Evolutionary conservation across 805 yeast species (phyloP).

Genomic region (Saturnispora silvae): DNA sequence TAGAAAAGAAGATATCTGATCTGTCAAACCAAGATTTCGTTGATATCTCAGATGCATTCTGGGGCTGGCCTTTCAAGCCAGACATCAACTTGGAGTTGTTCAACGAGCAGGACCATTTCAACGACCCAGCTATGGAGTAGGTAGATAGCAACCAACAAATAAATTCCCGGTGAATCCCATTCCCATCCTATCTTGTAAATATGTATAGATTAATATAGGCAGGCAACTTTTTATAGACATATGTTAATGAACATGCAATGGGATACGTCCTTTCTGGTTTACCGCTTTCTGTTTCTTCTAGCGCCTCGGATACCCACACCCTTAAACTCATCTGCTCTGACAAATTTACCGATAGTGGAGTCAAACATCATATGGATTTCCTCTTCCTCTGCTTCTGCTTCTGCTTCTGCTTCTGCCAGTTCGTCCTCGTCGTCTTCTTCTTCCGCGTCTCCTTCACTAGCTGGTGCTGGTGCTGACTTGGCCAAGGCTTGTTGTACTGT

Average conservation of each 20-base stretch:
- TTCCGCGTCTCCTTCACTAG: too few relatives aligned
- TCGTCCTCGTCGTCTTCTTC: too few relatives aligned
- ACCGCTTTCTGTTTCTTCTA: too few relatives aligned
- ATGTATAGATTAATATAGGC: background rate
- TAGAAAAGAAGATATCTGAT: conserved; percentile 35
- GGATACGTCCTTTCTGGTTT: background rate
- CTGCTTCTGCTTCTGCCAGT: too few relatives aligned
- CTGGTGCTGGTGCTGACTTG: too few relatives aligned
- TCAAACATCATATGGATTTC: conserved; percentile 6
- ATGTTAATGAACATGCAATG: too few relatives aligned
- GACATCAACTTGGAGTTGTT: conserved; percentile 20
- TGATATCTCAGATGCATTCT: conserved; percentile 40
- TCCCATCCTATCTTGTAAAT: background rate
- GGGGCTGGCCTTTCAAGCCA: conserved; percentile 80
- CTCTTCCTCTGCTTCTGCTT: conserved; percentile 29
- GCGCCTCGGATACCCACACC: conserved; percentile 3
- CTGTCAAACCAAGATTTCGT: conserved; percentile 48
- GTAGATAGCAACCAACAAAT: too few relatives aligned
- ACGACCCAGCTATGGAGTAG: too few relatives aligned
- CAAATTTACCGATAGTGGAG: conserved; percentile 2
- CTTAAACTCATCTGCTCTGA: conserved; percentile 2
- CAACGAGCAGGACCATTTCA: conserved; percentile 7
- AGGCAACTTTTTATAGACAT: background rate
- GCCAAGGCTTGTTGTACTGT: conserved; percentile 1
- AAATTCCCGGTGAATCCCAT: too few relatives aligned